Conservation (phyloP, 108 stramenopile genomes). For the Skeletonema potamos region DNA sequence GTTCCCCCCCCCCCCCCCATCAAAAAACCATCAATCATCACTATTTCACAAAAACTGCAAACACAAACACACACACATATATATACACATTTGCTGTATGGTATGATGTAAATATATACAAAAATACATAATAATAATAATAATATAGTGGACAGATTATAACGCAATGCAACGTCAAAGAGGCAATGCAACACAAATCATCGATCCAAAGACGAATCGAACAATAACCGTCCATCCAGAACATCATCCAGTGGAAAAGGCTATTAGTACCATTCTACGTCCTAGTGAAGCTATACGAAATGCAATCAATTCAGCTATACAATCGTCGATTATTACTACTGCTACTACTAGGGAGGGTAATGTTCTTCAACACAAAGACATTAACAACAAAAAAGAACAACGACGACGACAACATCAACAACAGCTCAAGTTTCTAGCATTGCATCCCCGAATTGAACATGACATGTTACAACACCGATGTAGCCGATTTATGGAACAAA, state of each 20-base stretch:
- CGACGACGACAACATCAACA: not conserved
- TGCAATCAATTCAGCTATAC: slow-evolving; percentile 6
- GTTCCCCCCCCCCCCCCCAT: no score
- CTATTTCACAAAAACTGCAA: no score
- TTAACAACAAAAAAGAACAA: no score
- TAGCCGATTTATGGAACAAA: slow-evolving; percentile 55
- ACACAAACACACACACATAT: no score
- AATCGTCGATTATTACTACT: not conserved
- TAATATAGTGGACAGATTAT: slow-evolving; percentile 13
- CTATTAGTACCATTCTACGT: slow-evolving; percentile 20
- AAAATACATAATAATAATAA: no score
- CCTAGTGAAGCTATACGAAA: slow-evolving; percentile 18
- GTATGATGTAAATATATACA: no score
- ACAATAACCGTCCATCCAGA: slow-evolving; percentile 3
- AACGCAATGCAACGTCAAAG: slow-evolving; percentile 4
- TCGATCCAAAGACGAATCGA: not conserved
- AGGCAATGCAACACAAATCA: not conserved
- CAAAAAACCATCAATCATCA: no score
- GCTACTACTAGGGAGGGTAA: no score
- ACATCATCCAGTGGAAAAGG: slow-evolving; percentile 19
- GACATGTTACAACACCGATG: slow-evolving; percentile 74
- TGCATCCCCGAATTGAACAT: slow-evolving; percentile 77
- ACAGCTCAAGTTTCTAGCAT: slow-evolving; percentile 14
- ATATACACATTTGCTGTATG: no score
- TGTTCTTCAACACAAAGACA: no score